Evolutionary conservation across 1,139 yeast genomes (phyloP), one percentile per base, ranked within the genome.

Genomic region (Suhomyces maxii): DNA sequence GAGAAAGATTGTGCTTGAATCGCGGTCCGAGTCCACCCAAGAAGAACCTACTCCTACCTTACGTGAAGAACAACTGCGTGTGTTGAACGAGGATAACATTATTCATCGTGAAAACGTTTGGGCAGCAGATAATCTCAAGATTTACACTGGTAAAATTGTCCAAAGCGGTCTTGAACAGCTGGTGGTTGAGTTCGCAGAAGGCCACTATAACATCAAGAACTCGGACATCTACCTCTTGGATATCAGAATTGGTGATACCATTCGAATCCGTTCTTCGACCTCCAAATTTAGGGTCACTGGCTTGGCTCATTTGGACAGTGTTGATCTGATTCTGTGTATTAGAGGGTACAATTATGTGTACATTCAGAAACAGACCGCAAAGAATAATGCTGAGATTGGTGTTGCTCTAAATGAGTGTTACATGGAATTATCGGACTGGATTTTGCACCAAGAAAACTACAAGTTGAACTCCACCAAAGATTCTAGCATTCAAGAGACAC

Each of bases 331-430:
- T 6, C 60, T 68, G 37, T 83, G 89, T 56, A 68, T 82, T 46
- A 64, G 89, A 54, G 89, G 89, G 0, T 84, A 69, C 57, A 82
- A 82, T 58, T 60, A 71, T 3, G 74, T 80, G 2, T 59, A 69
- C 50, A 60, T 77, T 7, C 64, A 59, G 46, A 65, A 64, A 40
- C 47, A 60, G 55, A 51, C 49, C 45, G 44, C 36, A 46, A 53
- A 34, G 59, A 59, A 38, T 13, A 53, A 7, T 55, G 42, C 39
- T 9, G 50, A 59, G 41, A 44, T 45, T 34, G 36, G 42, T 9
- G 52, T 59, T 6, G 55, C 59, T 1, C 48, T 62, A 9, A 51
- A 54, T 34, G 57, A 54, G 10, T 52, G 59, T 31, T 59, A 53
- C 39, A 72, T 75, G 77, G 78, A 73, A 37, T 54, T 71, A 13